A percentile compares a stretch with the other conserved stretches of the same genome.
phyloP scores from a whole-genome alignment of 139 green algal species.

The Tetradesmus obliquus region DNA sequence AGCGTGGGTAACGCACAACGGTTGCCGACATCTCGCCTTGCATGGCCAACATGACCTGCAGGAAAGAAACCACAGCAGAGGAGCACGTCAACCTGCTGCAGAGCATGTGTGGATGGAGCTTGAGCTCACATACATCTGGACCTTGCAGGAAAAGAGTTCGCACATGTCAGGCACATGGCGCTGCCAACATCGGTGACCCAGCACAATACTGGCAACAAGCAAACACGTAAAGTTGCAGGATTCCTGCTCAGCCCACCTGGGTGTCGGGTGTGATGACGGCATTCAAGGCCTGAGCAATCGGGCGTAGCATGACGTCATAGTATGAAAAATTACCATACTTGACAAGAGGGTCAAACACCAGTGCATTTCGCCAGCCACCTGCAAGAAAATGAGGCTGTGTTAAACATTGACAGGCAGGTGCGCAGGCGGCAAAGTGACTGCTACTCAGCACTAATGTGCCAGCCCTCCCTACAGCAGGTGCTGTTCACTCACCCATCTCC shows the following conservation, averaged over 20 bases:
- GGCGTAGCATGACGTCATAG: slow-evolving; percentile 40
- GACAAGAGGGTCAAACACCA: slow-evolving; percentile 37
- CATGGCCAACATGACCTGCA: slow-evolving; percentile 42
- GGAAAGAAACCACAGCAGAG: background rate
- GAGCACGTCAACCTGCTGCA: background rate
- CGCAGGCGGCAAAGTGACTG: too few species aligned
- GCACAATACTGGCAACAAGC: background rate
- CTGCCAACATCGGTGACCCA: background rate
- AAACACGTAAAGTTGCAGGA: background rate
- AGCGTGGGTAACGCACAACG: slow-evolving; percentile 35
- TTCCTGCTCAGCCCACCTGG: background rate
- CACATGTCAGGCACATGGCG: too few species aligned
- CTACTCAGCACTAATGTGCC: too few species aligned
- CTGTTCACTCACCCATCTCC: slow-evolving; percentile 5
- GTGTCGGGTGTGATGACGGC: background rate
- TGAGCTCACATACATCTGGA: too few species aligned
- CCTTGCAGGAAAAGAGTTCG: too few species aligned
- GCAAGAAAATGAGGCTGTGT: background rate
- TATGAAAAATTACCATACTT: slow-evolving; percentile 31
- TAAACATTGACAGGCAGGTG: background rate
- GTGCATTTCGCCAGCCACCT: slow-evolving; percentile 39
- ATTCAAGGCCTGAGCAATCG: slow-evolving; percentile 50
- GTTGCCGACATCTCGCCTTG: slow-evolving; percentile 58
- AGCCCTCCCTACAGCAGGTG: too few species aligned
- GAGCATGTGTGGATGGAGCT: too few species aligned